phyloP scores from a whole-genome alignment of 169 alveolate genomes.

The Plasmodium adleri region DNA sequence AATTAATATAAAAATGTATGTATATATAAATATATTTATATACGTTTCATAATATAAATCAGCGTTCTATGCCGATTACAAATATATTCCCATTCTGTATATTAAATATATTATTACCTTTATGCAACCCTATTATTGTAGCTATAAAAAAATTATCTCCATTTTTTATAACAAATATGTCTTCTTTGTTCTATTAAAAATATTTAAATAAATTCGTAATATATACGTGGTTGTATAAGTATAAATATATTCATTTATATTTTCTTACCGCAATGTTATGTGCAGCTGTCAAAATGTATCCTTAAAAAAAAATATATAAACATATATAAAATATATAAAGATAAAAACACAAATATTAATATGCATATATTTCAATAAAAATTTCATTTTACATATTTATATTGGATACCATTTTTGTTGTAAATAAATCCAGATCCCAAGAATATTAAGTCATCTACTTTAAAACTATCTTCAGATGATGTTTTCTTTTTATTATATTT shows the following conservation, averaged over 20 bases:
- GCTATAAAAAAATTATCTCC: conserved; percentile 42
- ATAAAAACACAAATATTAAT: neutral
- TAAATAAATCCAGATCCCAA: conserved; percentile 68
- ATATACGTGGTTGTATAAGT: neutral
- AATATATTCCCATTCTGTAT: neutral
- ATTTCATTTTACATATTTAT: neutral
- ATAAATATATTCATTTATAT: neutral
- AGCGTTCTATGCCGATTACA: neutral
- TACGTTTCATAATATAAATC: neutral
- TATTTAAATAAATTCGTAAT: neutral
- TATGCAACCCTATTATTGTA: conserved; percentile 41
- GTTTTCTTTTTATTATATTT: conserved; percentile 21
- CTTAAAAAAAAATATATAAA: conserved; percentile 28
- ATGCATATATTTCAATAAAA: neutral
- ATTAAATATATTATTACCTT: conserved; percentile 19
- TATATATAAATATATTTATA: neutral
- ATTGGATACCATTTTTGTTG: conserved; percentile 49
- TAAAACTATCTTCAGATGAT: conserved; percentile 24
- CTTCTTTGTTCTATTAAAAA: conserved; percentile 30
- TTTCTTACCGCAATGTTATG: conserved; percentile 57
- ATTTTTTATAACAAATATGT: conserved; percentile 55
- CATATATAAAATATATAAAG: neutral
- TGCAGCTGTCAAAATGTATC: conserved; percentile 69
- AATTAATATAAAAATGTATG: neutral
- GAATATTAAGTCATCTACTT: conserved; percentile 32